Evolutionary conservation across 768 basidiomycete genomes (phyloP), one percentile per base, ranked within the genome.

Genomic region (Macrocybe gigantea): DNA sequence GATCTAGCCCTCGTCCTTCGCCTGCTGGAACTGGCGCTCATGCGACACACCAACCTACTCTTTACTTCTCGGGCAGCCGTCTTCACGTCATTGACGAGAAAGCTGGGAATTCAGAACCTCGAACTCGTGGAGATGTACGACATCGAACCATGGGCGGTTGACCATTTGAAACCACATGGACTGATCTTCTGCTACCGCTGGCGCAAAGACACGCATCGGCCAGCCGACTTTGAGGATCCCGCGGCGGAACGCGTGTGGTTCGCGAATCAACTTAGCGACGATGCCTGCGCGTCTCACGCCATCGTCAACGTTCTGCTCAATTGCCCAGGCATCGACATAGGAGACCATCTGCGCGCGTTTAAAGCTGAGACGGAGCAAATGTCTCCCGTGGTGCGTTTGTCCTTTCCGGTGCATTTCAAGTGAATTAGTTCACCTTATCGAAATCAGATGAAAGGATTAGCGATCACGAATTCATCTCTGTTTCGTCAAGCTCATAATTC

Each of bases 101-200:
- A 68, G 42, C 68, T 84, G 10, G 82, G 82, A 31, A 69, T 80
- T 11, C 60, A 60, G 10, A 70, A 73, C 22, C 61, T 81, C 7
- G 78, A 81, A 51, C 64, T 83, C 8, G 68, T 76, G 33, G 82
- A 84, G 56, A 59, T 83, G 29, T 82, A 81, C 57, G 77, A 77
- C 58, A 78, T 84, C 34, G 81, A 81, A 51, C 75, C 79, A 5
- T 81, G 75, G 75, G 80, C 77, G 1, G 70, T 78, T n/a, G 77
- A 80, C 60, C 75, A 79, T 52, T 71, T 83, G 45, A 64, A 69
- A 15, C 80, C 79, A 3, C 71, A 74, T 51, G 82, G 79, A 5
- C 74, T 84, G 42, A 74, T 84, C 30, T 78, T 84, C 58, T 84
- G 82, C 60, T 82, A 80, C 58, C 62, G 77, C 48, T 82, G 79